Conservation (phyloP, 768 basidiomycete species). For the Polyporus arcularius region DNA sequence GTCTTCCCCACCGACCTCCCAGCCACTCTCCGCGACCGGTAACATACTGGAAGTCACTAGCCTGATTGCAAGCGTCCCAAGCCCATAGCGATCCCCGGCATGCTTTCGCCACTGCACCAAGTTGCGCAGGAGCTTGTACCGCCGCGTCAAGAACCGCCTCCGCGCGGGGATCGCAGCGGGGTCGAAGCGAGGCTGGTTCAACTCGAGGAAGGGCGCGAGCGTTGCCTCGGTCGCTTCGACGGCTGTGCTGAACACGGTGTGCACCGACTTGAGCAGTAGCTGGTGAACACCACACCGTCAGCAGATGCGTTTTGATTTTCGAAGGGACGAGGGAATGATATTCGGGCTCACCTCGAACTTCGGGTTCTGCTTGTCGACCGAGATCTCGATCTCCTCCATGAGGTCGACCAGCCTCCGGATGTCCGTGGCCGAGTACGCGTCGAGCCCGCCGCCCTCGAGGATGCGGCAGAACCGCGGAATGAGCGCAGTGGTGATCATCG, state of each 20-base stretch:
- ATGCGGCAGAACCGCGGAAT: constrained; percentile 74
- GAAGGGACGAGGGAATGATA: not conserved
- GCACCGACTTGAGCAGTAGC: constrained; percentile 59
- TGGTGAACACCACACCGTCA: constrained; percentile 26
- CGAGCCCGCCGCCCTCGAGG: constrained; percentile 77
- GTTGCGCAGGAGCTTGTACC: constrained; percentile 73
- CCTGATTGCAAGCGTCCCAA: constrained; percentile 54
- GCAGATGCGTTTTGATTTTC: not conserved
- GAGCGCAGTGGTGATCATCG: constrained; percentile 84
- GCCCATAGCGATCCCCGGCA: constrained; percentile 57
- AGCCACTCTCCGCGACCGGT: constrained; percentile 70
- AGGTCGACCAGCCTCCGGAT: constrained; percentile 69
- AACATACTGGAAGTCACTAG: constrained; percentile 63
- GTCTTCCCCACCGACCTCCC: constrained; percentile 86
- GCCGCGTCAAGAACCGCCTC: constrained; percentile 62
- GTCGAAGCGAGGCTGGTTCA: constrained; percentile 58
- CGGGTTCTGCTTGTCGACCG: constrained; percentile 59
- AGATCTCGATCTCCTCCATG: constrained; percentile 78
- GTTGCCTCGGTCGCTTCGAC: constrained; percentile 52
- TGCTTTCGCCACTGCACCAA: constrained; percentile 78
- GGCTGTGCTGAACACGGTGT: constrained; percentile 53
- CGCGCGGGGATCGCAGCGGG: constrained; percentile 76
- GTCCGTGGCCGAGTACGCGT: constrained; percentile 74
- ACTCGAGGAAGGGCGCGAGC: constrained; percentile 50
- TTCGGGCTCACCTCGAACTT: constrained; percentile 60